Percentiles rank a stretch among this genome's conserved stretches.
These are phyloP conservation scores for Paramarasmius palmivorus DNA, from an alignment of 1,284 basidiomycete genomes.

Conservation along the genomic window DNA sequence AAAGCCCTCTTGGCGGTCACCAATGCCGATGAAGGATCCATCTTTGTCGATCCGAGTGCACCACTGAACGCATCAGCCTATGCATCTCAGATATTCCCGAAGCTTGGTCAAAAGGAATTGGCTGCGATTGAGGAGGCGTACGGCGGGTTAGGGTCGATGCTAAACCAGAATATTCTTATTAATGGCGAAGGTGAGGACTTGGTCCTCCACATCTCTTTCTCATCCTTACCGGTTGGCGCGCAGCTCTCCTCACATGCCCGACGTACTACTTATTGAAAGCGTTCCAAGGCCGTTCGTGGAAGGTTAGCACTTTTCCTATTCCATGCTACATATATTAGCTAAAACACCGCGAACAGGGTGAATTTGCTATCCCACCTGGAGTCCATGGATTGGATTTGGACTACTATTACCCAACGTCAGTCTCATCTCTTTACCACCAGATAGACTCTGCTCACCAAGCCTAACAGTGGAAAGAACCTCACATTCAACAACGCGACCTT, in stretches of 20 bases:
- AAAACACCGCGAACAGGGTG: conserved; percentile 3
- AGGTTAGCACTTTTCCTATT: too few species aligned
- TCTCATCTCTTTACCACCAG: background rate
- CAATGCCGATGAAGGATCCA: conserved; percentile 16
- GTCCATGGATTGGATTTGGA: conserved; percentile 20
- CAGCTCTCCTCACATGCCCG: conserved; percentile 26
- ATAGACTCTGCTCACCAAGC: background rate
- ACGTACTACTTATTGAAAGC: conserved; percentile 21
- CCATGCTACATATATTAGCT: background rate
- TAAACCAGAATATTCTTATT: conserved; percentile 16
- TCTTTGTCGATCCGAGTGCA: conserved; percentile 16
- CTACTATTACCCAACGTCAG: conserved; percentile 20
- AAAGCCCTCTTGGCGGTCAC: conserved; percentile 15
- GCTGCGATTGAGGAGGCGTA: conserved; percentile 10
- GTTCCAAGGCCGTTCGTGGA: conserved; percentile 15
- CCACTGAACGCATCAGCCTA: conserved; percentile 1
- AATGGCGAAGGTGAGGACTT: conserved; percentile 32
- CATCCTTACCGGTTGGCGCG: background rate
- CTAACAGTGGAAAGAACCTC: background rate
- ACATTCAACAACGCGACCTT: conserved; percentile 24
- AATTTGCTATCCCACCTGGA: conserved; percentile 17
- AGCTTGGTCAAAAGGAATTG: conserved; percentile 12
- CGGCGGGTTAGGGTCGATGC: background rate
- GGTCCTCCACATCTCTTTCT: background rate
- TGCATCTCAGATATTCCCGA: conserved; percentile 20